Base-by-base conservation (phyloP, 345 rosid species). In the Durio zibethinus region DNA sequence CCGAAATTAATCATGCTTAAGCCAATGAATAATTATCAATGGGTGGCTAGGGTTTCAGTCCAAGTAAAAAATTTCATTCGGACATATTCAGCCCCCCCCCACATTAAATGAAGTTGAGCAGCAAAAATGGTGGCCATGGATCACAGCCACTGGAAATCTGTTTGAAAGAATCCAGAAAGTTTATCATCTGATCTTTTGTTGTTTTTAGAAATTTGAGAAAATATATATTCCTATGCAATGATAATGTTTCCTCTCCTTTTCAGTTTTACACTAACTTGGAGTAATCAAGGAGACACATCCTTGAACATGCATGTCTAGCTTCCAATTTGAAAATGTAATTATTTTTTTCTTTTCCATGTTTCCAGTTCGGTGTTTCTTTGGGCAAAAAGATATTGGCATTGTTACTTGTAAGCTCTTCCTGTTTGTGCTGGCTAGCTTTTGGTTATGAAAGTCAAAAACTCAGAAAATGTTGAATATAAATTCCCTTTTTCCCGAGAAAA, bases 311-410 rank as follows among this genome's bases (percentile, higher is more conserved):
- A n/a, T n/a, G n/a, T 47, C 69, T 29, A 72, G 15, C 54, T 66
- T 42, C 62, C n/a, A 50, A 57, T 62, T 52, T 74, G 35, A 65
- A 77, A n/a, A n/a, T 73, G 62, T 42, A 50, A 76, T 21, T 33
- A 0, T 59, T 14, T 67, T 31, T 11, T 5, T 61, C 0, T 6
- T 57, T 57, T 31, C 6, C 3, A 5, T 27, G 38, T 61, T 59
- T 61, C 66, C 47, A 52, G 68, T 69, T 81, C 73, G 72, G 64
- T 75, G 76, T 75, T 75, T 15, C 74, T 33, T 80, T 40, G 73
- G 40, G 20, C 50, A 15, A 52, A 15, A 72, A 75, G 27, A 27
- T 50, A n/a, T n/a, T n/a, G n/a, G n/a, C n/a, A n/a, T n/a, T n/a
- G n/a, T n/a, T n/a, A n/a, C n/a, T n/a, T n/a, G n/a, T n/a, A n/a